Evolutionary conservation across 495 filamentous ascomycete genomes (phyloP), one percentile per base, ranked within the genome.

Genomic region (Xylaria longipes): DNA sequence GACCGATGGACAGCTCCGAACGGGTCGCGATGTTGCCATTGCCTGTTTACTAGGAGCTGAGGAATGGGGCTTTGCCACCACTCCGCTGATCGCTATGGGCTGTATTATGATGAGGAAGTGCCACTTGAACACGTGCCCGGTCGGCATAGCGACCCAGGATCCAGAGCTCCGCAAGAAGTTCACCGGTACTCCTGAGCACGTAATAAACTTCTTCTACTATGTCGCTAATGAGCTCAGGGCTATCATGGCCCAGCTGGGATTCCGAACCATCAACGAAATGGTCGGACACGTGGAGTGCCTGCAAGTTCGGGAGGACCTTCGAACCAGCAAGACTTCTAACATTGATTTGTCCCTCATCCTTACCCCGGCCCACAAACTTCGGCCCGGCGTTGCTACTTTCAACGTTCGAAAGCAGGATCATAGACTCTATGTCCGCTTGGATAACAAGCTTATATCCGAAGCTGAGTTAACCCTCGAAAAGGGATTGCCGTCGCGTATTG

Each of bases 151-250:
- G 1, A 98, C 96, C 7, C 96, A 99, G 78, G 97, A 99, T 75
- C 93, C 94, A 7, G 94, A 97, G 77, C 89, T 99, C 3, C 89
- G 97, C 27, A 93, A 94, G 86, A 99, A 98, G 84, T 98, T 99
- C 82, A 87, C 89, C 52, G 97, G 96, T 39, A 94, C 93, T 0
- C 95, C 96, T 8, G 96, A 99, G 82, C 94, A 99, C 78, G 96
- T 97, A 57, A 99, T 99, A 82, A 99, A 99, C 86, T 99, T 98
- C 88, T 99, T 99, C 85, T 99, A 97, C 84, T 99, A 99, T 76
- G 87, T 99, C 60, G 91, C 97, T 72, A 99, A 99, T 76, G 96
- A 99, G 85, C 90, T 99, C 71, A 91, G 96, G 72, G 95, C 96
- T 22, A 98, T 99, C 82, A 98, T 99, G 96, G 95, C 96, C 37